Evolutionary conservation across 805 yeast genomes (phyloP), one percentile per base, ranked within the genome.

Genomic region (Spathaspora boniae): DNA sequence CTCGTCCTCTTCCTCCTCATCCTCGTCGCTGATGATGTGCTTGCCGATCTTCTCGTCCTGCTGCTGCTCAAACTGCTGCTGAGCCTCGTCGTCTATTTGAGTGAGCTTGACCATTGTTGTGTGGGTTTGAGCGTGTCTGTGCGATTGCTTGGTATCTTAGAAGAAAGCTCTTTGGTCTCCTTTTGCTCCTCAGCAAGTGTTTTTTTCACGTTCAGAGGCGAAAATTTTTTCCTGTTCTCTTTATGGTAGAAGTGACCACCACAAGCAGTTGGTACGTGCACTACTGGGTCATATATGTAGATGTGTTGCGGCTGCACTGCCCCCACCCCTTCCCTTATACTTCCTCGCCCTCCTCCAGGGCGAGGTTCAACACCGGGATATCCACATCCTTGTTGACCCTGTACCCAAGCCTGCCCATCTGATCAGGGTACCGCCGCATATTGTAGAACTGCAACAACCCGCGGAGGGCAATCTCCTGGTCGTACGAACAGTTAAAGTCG

Each of bases 391-490:
- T 38, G 15, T 41, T 33, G 2, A 65, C 54, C 26, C 62, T 64
- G 48, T 80, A 82, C 0, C 89, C 89, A 38, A 82, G 56, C 35
- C 61, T 57, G 17, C 56, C 63, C 80, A 82, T 76, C 11, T 72
- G 63, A 3, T 47, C 46, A 5, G 73, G 67, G 44, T 82, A 84
- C 40, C 69, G 70, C 20, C 79, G 57, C 44, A 76, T 67, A 51
- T 87, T 82, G 65, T 86, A 88, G 48, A 79, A 84, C 52, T 82
- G 91, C 9, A 86, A 57, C 31, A 91, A 58, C 2, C 89, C 86
- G 37, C 97, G 62, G 27, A 91, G 55, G 0, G 96, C 89, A 31
- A 81, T 74, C 52, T 91, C 98, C 51, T 88, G 93, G 11, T 87
- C 87, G 48, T 80, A 80, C 1, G 95, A 82, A 46, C 81, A 82